Conservation (phyloP, 208 protist genomes). For the Trypanosoma vivax region DNA sequence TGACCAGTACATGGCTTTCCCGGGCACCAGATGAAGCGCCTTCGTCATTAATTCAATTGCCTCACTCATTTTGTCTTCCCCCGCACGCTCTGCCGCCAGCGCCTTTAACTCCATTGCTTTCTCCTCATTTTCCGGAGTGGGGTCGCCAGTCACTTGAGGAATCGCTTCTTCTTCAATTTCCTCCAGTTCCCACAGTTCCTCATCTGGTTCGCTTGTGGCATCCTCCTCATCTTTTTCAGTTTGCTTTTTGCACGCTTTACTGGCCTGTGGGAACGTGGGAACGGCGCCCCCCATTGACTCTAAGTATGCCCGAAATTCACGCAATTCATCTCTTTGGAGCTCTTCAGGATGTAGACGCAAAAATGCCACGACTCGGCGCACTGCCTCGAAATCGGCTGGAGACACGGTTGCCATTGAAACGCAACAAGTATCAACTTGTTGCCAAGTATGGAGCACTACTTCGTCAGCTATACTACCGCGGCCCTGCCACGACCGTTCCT, state of each 20-base stretch:
- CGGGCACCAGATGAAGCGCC: conserved; percentile 44
- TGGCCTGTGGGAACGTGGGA: conserved; percentile 2
- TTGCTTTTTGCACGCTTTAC: not conserved
- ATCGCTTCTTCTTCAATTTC: conserved; percentile 28
- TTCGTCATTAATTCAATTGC: conserved; percentile 54
- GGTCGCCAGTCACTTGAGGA: conserved; percentile 17
- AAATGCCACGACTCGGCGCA: conserved; percentile 30
- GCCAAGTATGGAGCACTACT: no score
- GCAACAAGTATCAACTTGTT: not conserved
- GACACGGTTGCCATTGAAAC: conserved; percentile 19
- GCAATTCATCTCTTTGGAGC: conserved; percentile 39
- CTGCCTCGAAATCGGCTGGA: conserved; percentile 23
- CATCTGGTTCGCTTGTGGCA: conserved; percentile 42
- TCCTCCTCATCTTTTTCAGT: conserved; percentile 16
- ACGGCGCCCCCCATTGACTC: conserved; percentile 29
- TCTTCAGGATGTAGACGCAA: conserved; percentile 24
- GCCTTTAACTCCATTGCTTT: conserved; percentile 53
- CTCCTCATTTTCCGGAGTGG: conserved; percentile 47
- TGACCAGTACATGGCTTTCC: conserved; percentile 76
- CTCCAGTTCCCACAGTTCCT: conserved; percentile 44
- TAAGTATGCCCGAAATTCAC: conserved; percentile 29
- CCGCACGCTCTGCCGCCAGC: conserved; percentile 39
- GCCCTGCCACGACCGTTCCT: no score
- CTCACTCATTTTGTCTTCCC: conserved; percentile 37
- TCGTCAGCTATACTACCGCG: no score